Conservation (phyloP, 176 grass and related monocot genomes). For the Ensete glaucum region DNA sequence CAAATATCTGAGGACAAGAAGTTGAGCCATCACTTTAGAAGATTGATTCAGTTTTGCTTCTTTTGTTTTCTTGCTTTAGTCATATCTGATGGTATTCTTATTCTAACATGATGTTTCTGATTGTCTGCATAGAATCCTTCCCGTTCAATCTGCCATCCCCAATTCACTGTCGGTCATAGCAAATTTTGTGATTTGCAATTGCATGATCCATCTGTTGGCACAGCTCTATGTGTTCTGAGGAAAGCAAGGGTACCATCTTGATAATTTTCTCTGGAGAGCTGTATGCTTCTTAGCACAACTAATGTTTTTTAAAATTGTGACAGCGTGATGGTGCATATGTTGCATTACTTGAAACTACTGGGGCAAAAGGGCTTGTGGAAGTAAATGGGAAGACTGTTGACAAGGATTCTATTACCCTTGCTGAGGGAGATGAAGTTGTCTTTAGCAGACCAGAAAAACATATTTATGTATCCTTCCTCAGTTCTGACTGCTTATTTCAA, state of each 20-base stretch:
- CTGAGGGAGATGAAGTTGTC: constrained; percentile 79
- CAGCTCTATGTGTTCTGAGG: constrained; percentile 63
- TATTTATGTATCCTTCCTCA: constrained; percentile 77
- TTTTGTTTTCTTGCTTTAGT: background rate
- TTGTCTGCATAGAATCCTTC: constrained; percentile 63
- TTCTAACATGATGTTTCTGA: constrained; percentile 1
- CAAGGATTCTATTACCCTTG: constrained; percentile 56
- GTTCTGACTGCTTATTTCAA: background rate
- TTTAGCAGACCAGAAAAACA: constrained; percentile 63
- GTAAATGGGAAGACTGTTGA: constrained; percentile 89
- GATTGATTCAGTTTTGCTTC: background rate
- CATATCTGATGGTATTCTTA: background rate
- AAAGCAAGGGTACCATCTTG: constrained; percentile 59
- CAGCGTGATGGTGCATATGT: constrained; percentile 21
- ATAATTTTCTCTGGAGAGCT: constrained; percentile 6
- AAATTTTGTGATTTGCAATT: constrained; percentile 65
- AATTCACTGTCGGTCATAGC: constrained; percentile 82
- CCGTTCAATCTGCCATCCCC: constrained; percentile 38
- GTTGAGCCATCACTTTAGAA: background rate
- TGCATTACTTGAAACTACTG: constrained; percentile 54
- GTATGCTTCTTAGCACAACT: constrained; percentile 19
- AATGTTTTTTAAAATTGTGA: constrained; percentile 15
- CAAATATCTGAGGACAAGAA: background rate
- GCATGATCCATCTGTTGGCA: constrained; percentile 43
- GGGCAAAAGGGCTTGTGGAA: constrained; percentile 60